A percentile compares a stretch with the other conserved stretches of the same genome.
Conservation (phyloP, 495 filamentous ascomycete genomes). For the Rhypophila decipiens region DNA sequence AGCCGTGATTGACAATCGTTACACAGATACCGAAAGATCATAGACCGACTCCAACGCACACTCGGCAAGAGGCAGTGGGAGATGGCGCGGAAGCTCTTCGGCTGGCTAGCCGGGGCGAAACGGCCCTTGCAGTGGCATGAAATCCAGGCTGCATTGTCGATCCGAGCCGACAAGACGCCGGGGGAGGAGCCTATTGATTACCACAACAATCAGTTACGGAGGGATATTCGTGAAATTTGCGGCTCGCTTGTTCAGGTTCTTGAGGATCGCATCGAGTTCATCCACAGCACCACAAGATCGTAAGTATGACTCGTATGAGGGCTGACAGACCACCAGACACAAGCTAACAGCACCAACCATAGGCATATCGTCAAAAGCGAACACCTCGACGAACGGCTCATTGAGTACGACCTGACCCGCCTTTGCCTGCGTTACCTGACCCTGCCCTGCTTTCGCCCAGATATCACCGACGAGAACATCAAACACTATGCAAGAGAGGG, state of each 20-base stretch:
- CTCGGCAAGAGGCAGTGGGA: conserved; percentile 14
- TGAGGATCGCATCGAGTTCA: conserved; percentile 13
- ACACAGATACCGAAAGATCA: conserved; percentile 35
- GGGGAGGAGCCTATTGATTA: conserved; percentile 12
- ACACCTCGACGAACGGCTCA: conserved; percentile 18
- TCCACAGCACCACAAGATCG: conserved; percentile 18
- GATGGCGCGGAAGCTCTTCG: conserved; percentile 30
- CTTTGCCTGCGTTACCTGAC: conserved; percentile 34
- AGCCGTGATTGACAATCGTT: background rate
- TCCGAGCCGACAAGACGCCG: conserved; percentile 14
- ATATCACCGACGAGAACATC: conserved; percentile 14
- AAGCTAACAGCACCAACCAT: background rate
- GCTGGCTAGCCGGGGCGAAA: conserved; percentile 38
- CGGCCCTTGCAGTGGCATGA: conserved; percentile 42
- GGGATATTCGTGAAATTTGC: conserved; percentile 33
- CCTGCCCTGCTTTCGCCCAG: conserved; percentile 22
- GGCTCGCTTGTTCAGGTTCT: conserved; percentile 37
- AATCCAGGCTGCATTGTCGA: conserved; percentile 37
- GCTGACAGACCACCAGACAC: background rate
- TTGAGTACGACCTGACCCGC: conserved; percentile 29
- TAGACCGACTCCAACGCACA: conserved; percentile 24
- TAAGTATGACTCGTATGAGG: background rate
- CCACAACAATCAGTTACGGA: conserved; percentile 20
- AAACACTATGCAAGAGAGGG: conserved; percentile 16
- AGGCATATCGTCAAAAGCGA: conserved; percentile 15